These are phyloP conservation scores for Tetradesmus lagerheimii DNA, from an alignment of 139 green algal genomes.

Conservation along the genomic window DNA sequence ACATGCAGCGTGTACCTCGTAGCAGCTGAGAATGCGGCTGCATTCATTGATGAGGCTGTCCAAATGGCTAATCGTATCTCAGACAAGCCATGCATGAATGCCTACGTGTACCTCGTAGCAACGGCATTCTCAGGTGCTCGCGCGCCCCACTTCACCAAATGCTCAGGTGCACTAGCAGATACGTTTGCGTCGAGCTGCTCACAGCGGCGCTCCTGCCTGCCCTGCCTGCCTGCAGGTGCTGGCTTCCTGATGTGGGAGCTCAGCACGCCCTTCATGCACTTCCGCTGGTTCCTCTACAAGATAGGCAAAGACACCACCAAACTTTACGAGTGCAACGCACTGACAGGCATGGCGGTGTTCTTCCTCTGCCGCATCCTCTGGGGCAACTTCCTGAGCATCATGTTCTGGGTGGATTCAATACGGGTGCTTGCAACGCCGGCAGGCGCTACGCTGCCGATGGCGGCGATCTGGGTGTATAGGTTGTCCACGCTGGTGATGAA, in stretches of 20 bases:
- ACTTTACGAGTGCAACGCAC: constrained; percentile 52
- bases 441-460: constrained; percentile 17
- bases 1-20: no score
- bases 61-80: no score
- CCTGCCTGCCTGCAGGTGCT: constrained; percentile 45
- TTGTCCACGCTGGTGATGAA: constrained; percentile 49
- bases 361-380: constrained; percentile 64
- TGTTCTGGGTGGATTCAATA: constrained; percentile 3
- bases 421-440: constrained; percentile 23
- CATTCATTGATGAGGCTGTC: no score
- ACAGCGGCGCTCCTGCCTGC: neutral
- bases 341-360: constrained; percentile 57
- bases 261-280: constrained; percentile 67
- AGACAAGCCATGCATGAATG: no score
- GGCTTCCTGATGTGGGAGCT: constrained; percentile 66
- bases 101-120: no score
- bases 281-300: constrained; percentile 69
- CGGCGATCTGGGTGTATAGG: constrained; percentile 46
- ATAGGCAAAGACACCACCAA: constrained; percentile 49
- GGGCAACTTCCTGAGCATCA: constrained; percentile 42
- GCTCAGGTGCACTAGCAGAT: neutral
- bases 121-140: no score
- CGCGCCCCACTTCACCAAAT: no score
- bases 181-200: neutral
- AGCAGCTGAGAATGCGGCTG: no score